Evolutionary conservation across 768 basidiomycete genomes (phyloP), one percentile per base, ranked within the genome.

Genomic region (Suillus ampliporus): DNA sequence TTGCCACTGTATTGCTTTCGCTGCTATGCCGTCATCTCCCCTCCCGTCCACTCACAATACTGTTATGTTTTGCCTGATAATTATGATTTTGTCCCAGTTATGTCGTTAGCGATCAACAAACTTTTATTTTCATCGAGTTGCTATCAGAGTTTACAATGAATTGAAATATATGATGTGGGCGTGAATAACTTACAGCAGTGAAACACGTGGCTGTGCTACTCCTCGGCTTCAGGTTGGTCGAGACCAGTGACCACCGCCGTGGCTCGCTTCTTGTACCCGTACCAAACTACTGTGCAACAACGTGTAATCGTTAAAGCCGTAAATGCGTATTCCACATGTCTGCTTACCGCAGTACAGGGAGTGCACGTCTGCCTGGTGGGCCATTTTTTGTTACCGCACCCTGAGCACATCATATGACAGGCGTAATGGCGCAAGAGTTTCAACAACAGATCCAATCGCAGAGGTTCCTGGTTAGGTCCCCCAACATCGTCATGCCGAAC

Each of bases 251-350:
- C 47, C 51, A 51, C 31, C 28, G 50, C 19, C 31, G 50, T 51
- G 31, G 57, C 48, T 23, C 51, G 52, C 26, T 51, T 46, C 43
- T n/a, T 26, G 31, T 51, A 21, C 52, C 50, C 35, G 58, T 58
- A 58, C 51, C 58, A 57, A 28, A 58, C 21, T 52, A 31, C 23
- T 51, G 28, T 35, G 41, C 56, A 38, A 54, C 54, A 56, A 56
- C 54, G 54, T 56, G 54, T 56, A 56, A 28, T 56, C 54, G 54
- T 56, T 56, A 56, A 56, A 56, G 38, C 17, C 54, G 13, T 56
- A 56, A 56, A 75, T 61, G 75, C 73, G 67, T 67, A 69, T 54
- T 68, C 74, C 74, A 73, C 74, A 77, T 75, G 54, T n/a, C 54
- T 11, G 38, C 40, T 40, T 40, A 40, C 37, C 38, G 23, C 54